Conservation (phyloP, 2,329 filamentous ascomycete genomes). For the Apiospora malaysiana region DNA sequence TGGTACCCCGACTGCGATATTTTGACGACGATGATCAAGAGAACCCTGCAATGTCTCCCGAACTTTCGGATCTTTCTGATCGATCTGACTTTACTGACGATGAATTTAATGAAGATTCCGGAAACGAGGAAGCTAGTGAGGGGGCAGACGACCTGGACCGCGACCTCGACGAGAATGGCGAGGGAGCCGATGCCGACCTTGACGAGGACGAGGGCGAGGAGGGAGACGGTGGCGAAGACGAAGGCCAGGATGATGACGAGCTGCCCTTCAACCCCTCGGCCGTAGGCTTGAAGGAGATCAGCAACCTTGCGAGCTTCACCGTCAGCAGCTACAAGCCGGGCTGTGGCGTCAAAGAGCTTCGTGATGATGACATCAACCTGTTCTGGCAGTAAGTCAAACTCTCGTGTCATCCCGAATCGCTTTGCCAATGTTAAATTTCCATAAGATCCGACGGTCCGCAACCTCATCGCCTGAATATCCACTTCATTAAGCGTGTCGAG, state of each 20-base stretch:
- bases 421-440: neutral
- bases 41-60: neutral
- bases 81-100: neutral
- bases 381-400: slow-evolving; percentile 76
- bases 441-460: slow-evolving; percentile 80
- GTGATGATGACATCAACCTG: slow-evolving; percentile 72
- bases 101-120: slow-evolving; percentile 25
- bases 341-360: slow-evolving; percentile 77
- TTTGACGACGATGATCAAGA: neutral
- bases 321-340: slow-evolving; percentile 83
- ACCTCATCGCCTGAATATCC: slow-evolving; percentile 81
- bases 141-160: slow-evolving; percentile 30
- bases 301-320: slow-evolving; percentile 81
- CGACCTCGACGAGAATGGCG: slow-evolving; percentile 33
- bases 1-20: neutral
- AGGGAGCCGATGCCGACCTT: slow-evolving; percentile 34
- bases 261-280: slow-evolving; percentile 58
- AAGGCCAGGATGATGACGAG: slow-evolving; percentile 45
- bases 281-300: slow-evolving; percentile 78
- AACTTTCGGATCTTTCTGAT: neutral
- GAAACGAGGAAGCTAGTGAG: slow-evolving; percentile 28
- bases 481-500: slow-evolving; percentile 83
- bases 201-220: slow-evolving; percentile 39
- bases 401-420: neutral
- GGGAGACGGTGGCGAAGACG: slow-evolving; percentile 34